Evolutionary conservation across 2,329 filamentous ascomycete genomes (phyloP).

Genomic region (Magnaporthiopsis rhizophila): DNA sequence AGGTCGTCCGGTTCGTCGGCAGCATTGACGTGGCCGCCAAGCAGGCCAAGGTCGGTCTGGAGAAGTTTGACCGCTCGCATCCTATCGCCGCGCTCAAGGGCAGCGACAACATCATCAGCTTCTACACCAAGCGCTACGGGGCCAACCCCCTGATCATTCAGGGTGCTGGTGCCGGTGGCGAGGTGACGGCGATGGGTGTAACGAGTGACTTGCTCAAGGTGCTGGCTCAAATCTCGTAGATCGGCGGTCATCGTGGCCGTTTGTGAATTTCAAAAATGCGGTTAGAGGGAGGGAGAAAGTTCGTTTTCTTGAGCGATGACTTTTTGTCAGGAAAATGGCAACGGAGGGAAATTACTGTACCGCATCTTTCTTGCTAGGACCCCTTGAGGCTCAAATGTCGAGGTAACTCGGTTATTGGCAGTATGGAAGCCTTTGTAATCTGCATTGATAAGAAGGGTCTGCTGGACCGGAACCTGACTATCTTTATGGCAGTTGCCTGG

Average conservation of each 20-base stretch:
- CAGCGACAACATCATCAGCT: conserved; percentile 98
- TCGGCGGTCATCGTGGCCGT: too few species aligned
- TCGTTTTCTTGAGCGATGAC: too few species aligned
- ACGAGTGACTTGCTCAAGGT: conserved; percentile 91
- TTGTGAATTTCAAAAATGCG: background rate
- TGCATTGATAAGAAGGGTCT: background rate
- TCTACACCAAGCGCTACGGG: conserved; percentile 94
- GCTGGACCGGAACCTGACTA: too few species aligned
- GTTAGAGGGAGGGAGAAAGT: background rate
- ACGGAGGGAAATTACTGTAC: too few species aligned
- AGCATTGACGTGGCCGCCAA: conserved; percentile 80
- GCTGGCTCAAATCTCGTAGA: conserved; percentile 55
- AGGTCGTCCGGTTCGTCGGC: conserved; percentile 90
- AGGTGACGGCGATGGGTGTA: conserved; percentile 97
- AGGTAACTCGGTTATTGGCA: too few species aligned
- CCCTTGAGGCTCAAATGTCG: too few species aligned
- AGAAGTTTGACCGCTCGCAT: conserved; percentile 80
- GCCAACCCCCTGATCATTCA: conserved; percentile 88
- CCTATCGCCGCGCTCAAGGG: conserved; percentile 93
- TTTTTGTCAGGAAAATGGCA: too few species aligned
- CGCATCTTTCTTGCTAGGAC: too few species aligned
- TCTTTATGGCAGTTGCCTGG: too few species aligned
- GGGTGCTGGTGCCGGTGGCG: conserved; percentile 86
- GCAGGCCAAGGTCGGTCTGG: conserved; percentile 82
- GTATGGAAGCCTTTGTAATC: too few species aligned